A percentile compares a stretch with the other conserved stretches of the same genome.
Conservation (phyloP, 2,329 filamentous ascomycete genomes). For the Diaporthe helianthi region DNA sequence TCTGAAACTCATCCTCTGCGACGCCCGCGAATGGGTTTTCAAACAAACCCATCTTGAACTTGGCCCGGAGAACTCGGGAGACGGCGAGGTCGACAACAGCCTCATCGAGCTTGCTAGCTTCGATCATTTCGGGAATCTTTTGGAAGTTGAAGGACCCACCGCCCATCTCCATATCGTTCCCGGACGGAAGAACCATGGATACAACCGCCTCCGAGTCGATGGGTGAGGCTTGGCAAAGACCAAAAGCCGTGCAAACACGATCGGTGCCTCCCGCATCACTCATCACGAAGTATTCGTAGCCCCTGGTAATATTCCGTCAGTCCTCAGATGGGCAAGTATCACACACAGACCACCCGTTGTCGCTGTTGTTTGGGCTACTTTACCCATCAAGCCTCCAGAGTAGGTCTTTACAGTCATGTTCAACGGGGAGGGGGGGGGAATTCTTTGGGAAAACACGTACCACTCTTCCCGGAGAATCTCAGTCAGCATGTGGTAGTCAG, state of each 20-base stretch:
- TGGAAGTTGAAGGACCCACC: conserved; percentile 76
- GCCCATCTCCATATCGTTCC: conserved; percentile 79
- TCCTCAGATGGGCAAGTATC: not conserved
- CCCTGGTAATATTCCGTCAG: conserved; percentile 39
- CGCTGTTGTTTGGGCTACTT: not conserved
- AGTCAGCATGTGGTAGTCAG: conserved; percentile 70
- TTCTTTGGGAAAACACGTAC: conserved; percentile 40
- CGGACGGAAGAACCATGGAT: conserved; percentile 64
- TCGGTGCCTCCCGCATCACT: conserved; percentile 74
- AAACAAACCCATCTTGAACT: conserved; percentile 75
- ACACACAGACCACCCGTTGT: not conserved
- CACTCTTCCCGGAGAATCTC: conserved; percentile 74
- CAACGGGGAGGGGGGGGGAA: too few relatives aligned
- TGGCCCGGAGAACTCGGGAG: conserved; percentile 67
- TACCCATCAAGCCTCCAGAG: not conserved
- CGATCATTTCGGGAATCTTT: conserved; percentile 69
- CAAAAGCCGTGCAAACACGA: conserved; percentile 68
- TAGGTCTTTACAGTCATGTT: not conserved
- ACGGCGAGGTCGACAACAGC: conserved; percentile 71
- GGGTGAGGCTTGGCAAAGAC: conserved; percentile 65
- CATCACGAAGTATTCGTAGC: conserved; percentile 72
- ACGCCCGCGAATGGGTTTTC: conserved; percentile 72
- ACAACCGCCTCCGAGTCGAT: conserved; percentile 72
- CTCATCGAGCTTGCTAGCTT: conserved; percentile 65
- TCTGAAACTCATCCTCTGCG: conserved; percentile 58